Evolutionary conservation across 352 stramenopile genomes (phyloP), one percentile per base, ranked within the genome.

Genomic region (Thraustochytrium sp.): DNA sequence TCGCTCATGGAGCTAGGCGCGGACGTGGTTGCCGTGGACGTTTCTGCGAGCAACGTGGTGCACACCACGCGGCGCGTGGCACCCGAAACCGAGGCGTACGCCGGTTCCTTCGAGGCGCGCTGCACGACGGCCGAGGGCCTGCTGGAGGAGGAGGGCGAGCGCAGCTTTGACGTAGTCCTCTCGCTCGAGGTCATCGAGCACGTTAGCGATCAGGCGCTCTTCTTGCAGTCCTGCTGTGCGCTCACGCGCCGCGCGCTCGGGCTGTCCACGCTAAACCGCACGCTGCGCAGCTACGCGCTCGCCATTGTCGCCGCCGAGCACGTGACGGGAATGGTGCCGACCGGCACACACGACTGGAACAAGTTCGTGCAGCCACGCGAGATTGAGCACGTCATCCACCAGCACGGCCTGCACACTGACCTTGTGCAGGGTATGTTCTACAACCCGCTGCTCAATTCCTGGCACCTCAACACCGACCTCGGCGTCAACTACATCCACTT

Each of bases 161-260:
- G 87, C 34, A 56, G 82, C 29, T 95, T 92, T 83, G 90, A 94
- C 82, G 76, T 93, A 2, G 87, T 94, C 36, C 90, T 89, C 77
- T 84, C 91, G 38, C 84, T 95, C 11, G 92, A 95, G 87, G 89
- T 95, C 9, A 86, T 95, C 11, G 92, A 95, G 87, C 92, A 95
- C 85, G 89, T 92, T 1, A 85, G 85, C 3, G 87, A 94, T 85
- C 84, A 86, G 2, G 62, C 86, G n/a, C 89, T 86, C 13, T 89
- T 95, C 54, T 51, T 94, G 11, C 49, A 64, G 11, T 56, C 34
- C 11, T 73, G 54, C 38, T 5, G 9, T 3, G 23, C 72, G n/a
- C 73, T 84, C 3, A 49, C 63, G 29, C 34, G 85, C 51, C 90
- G 91, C 29, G 87, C 88, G 62, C 72, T 95, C 18, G 89, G 92